Conservation (phyloP, 768 basidiomycete genomes). For the Suillus spraguei region DNA sequence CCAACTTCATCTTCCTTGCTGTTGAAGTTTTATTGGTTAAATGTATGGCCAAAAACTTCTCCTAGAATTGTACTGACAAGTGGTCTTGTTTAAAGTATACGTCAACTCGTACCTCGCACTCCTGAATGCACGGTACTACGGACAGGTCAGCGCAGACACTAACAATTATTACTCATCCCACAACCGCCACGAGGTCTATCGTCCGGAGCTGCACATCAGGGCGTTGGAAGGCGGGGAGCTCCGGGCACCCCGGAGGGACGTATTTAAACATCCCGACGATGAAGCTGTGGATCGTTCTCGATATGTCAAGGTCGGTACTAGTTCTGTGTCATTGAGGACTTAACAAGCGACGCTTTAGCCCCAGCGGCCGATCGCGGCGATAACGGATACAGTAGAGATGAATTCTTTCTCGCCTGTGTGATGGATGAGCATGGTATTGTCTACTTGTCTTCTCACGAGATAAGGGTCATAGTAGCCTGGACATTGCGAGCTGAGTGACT, state of each 20-base stretch:
- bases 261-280: neutral
- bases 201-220: neutral
- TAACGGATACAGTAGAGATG: neutral
- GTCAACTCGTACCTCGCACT: conserved; percentile 1
- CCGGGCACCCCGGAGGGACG: neutral
- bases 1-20: conserved; percentile 4
- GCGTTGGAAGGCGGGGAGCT: neutral
- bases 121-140: neutral
- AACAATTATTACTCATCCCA: neutral
- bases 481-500: neutral
- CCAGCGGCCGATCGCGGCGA: neutral
- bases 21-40: conserved; percentile 2
- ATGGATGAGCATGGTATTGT: neutral
- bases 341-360: neutral
- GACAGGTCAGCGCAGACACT: neutral
- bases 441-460: neutral
- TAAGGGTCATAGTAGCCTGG: neutral
- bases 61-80: neutral
- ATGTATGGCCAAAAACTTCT: neutral
- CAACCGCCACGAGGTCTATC: neutral
- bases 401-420: neutral
- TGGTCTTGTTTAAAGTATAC: neutral
- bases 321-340: neutral
- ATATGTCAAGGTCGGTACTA: neutral
- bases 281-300: neutral